Evolutionary conservation across 208 protist species (phyloP), one percentile per base, ranked within the genome.

Genomic region (Trypanosoma conorhini): DNA sequence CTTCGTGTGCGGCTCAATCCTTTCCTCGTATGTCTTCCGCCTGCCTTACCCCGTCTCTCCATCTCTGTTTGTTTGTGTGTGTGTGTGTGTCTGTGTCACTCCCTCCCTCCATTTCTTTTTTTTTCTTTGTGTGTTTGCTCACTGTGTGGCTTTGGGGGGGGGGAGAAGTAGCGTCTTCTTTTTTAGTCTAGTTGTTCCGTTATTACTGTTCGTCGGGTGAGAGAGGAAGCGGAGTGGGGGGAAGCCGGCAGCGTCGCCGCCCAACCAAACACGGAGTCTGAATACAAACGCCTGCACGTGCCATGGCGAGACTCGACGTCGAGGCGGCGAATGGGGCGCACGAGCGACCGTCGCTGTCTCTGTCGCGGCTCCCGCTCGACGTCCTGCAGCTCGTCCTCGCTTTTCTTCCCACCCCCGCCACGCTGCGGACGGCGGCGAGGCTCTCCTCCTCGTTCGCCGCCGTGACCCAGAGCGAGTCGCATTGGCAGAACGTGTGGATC

Each of bases 401-500:
- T 5, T 77, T 68, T 72, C 56, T 77, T 55, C 65, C 72, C 30
- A 59, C 72, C 3, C 22, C 57, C 9, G 15, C 48, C 31, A 62
- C 51, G 19, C 0, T 77, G 1, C 57, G 46, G 13, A 62, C 19
- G 30, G 33, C 72, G 15, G 12, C 59, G 17, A 19, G 0, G 12
- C 51, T 67, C 33, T 46, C 72, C 10, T 64, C 65, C 0, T n/a
- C 5, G 19, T 52, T 77, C 40, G 28, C 65, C 13, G 1, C 10
- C 30, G 66, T 77, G 19, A 44, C 38, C 22, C 63, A 46, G 22
- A 67, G 65, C 40, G 60, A 72, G 12, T 52, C 26, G 12, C 62
- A 77, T 30, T 77, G 72, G 72, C 38, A 22, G 12, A 58, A 59
- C 50, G 5, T 67, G n/a, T 77, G 72, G 72, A 50, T 44, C 12